These are phyloP conservation scores for Rasamsonia emersonii DNA, from an alignment of 2,329 filamentous ascomycete genomes.

Conservation along the genomic window DNA sequence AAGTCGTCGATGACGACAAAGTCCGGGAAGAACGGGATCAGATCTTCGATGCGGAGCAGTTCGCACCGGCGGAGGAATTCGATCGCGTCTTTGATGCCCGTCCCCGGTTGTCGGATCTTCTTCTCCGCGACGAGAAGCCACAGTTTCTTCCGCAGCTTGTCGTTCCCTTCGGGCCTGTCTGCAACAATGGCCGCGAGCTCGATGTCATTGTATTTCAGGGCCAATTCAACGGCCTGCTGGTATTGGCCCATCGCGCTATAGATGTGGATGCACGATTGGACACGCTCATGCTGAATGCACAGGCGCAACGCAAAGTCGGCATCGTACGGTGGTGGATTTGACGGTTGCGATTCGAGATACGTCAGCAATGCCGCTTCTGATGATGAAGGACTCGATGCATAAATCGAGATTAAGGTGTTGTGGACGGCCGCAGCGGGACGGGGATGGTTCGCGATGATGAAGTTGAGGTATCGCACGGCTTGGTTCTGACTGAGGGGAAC, in stretches of 20 bases:
- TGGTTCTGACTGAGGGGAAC: conserved; percentile 71
- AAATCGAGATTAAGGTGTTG: conserved; percentile 94
- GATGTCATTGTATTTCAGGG: conserved; percentile 79
- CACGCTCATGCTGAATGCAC: conserved; percentile 88
- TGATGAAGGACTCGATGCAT: conserved; percentile 73
- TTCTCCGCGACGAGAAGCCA: conserved; percentile 94
- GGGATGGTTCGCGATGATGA: conserved; percentile 75
- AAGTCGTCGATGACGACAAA: conserved; percentile 99
- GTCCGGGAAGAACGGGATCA: conserved; percentile 97
- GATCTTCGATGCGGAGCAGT: conserved; percentile 84
- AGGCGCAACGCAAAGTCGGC: conserved; percentile 91
- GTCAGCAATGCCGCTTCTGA: conserved; percentile 79
- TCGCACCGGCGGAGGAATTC: conserved; percentile 89
- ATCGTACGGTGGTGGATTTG: conserved; percentile 78
- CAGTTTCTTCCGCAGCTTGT: conserved; percentile 77
- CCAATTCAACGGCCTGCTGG: conserved; percentile 83
- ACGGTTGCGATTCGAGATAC: conserved; percentile 85
- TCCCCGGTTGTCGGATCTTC: conserved; percentile 71
- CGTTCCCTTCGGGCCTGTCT: conserved; percentile 68
- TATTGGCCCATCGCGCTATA: conserved; percentile 97
- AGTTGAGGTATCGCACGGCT: conserved; percentile 86
- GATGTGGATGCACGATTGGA: conserved; percentile 92
- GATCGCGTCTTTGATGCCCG: conserved; percentile 86
- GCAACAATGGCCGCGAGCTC: conserved; percentile 85
- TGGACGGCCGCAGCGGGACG: conserved; percentile 79